phyloP scores from a whole-genome alignment of 208 protist species.

The Phytomonas serpens region DNA sequence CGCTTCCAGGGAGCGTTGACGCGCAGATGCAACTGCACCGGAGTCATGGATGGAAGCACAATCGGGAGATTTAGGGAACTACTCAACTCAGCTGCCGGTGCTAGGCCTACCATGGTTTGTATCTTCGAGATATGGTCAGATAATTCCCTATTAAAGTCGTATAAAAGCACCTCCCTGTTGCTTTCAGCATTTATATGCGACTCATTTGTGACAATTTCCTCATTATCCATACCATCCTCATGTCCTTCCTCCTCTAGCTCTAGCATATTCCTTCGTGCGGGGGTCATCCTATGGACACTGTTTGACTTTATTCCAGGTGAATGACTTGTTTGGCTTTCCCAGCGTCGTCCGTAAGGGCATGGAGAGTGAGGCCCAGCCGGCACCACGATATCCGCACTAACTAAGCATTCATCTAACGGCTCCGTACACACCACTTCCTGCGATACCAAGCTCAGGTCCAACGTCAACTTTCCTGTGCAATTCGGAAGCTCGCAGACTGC shows the following conservation, averaged over 20 bases:
- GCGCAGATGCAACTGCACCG: conserved; percentile 35
- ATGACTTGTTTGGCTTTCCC: background rate
- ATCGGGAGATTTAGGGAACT: conserved; percentile 13
- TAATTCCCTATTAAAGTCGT: background rate
- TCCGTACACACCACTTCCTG: conserved; percentile 51
- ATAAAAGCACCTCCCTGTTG: background rate
- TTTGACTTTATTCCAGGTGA: background rate
- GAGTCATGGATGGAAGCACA: conserved; percentile 46
- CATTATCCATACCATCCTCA: background rate
- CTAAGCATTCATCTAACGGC: conserved; percentile 66
- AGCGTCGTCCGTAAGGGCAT: background rate
- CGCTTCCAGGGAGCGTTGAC: conserved; percentile 54
- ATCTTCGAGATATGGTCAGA: background rate
- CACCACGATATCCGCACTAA: conserved; percentile 30
- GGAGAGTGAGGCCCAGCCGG: conserved; percentile 7
- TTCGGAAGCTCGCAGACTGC: conserved; percentile 50
- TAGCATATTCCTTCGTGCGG: background rate
- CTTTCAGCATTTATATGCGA: background rate
- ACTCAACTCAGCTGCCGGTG: background rate
- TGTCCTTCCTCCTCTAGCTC: background rate
- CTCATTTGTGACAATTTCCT: background rate
- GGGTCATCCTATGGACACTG: background rate
- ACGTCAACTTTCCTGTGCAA: conserved; percentile 40
- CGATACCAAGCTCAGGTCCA: conserved; percentile 53
- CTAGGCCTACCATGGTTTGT: background rate